phyloP scores from a whole-genome alignment of 1,284 basidiomycete genomes.

The Anthracocystis setariae region DNA sequence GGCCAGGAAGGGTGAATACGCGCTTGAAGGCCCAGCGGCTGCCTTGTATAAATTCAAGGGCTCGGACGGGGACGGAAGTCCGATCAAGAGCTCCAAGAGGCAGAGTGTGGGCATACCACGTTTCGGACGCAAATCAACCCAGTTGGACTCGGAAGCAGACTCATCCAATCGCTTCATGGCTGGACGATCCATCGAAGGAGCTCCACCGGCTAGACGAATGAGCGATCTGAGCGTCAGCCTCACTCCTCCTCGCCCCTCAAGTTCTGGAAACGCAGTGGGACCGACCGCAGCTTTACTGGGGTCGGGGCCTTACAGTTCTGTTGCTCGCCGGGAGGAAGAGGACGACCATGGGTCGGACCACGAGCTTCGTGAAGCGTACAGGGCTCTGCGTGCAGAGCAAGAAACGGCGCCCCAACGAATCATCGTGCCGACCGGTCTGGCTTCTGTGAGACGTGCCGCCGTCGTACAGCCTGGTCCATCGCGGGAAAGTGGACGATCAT shows the following conservation, averaged over 20 bases:
- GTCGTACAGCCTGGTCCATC: background rate
- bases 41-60: background rate
- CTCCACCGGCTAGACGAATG: conserved; percentile 4
- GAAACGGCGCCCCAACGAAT: conserved; percentile 4
- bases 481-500: background rate
- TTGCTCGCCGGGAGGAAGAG: conserved; percentile 4
- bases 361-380: conserved; percentile 34
- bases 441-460: background rate
- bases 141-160: background rate
- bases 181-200: background rate
- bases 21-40: background rate
- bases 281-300: background rate
- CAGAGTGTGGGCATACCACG: conserved; percentile 23
- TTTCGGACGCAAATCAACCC: conserved; percentile 8
- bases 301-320: conserved; percentile 5
- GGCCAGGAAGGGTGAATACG: conserved; percentile 3
- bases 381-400: conserved; percentile 24
- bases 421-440: conserved; percentile 3
- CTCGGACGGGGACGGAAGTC: background rate
- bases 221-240: conserved; percentile 9
- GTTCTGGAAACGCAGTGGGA: background rate
- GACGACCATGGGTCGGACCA: conserved; percentile 34
- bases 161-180: background rate
- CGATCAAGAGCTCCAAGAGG: conserved; percentile 9
- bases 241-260: conserved; percentile 1